A percentile compares a stretch with the other conserved stretches of the same genome.
phyloP scores from a whole-genome alignment of 371 early-diverging fungal genomes.

The Mortierella sp. region DNA sequence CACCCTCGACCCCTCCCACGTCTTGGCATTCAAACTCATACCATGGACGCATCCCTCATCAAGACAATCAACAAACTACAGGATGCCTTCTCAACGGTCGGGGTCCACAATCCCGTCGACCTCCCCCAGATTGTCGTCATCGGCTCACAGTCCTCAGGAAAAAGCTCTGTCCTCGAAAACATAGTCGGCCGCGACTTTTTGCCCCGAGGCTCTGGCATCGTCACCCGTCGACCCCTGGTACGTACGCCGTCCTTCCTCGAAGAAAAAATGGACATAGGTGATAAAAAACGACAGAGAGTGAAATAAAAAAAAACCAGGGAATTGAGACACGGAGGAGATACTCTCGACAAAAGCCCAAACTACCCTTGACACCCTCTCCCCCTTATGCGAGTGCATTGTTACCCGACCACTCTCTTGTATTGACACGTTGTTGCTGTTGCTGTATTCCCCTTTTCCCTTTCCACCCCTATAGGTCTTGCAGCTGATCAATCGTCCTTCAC shows the following conservation, averaged over 20 bases:
- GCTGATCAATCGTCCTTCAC: conserved; percentile 90
- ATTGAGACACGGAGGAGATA: neutral
- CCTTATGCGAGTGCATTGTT: neutral
- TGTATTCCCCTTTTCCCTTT: neutral
- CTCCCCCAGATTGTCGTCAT: conserved; percentile 99
- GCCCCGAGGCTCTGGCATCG: conserved; percentile 97
- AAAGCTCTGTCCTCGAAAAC: conserved; percentile 99
- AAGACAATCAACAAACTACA: conserved; percentile 92
- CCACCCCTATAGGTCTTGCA: conserved; percentile 81
- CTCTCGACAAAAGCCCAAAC: neutral
- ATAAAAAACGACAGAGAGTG: neutral
- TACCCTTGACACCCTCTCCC: neutral
- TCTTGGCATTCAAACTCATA: neutral
- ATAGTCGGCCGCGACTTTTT: conserved; percentile 99
- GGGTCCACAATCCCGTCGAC: conserved; percentile 97
- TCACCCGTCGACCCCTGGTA: conserved; percentile 95
- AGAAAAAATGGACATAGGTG: neutral
- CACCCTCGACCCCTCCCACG: neutral
- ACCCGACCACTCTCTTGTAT: neutral
- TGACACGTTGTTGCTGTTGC: neutral
- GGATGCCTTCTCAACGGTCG: conserved; percentile 97
- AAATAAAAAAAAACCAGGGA: neutral
- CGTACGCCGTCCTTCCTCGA: neutral
- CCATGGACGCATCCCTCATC: conserved; percentile 69
- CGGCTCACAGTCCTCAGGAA: conserved; percentile 97